These are phyloP conservation scores for Mitragyna speciosa DNA, from an alignment of 257 asterid species.

Conservation along the genomic window DNA sequence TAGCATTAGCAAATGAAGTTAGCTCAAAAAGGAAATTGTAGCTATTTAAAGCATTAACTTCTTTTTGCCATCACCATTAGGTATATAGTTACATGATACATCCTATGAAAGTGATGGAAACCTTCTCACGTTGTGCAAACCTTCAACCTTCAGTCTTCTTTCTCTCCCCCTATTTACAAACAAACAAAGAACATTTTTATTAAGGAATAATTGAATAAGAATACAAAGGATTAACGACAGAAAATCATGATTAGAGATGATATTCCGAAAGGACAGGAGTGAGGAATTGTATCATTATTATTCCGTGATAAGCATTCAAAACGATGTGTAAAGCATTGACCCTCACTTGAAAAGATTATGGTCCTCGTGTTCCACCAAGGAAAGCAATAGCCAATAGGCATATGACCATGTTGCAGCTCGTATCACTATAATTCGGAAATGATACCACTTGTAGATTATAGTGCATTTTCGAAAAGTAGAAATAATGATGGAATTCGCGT, in stretches of 20 bases:
- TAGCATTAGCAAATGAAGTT: too few relatives aligned
- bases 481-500: background rate
- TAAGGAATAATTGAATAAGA: too few relatives aligned
- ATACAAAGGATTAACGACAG: background rate
- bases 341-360: background rate
- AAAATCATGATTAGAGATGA: background rate
- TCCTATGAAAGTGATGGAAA: too few relatives aligned
- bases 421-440: constrained; percentile 15
- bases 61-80: too few relatives aligned
- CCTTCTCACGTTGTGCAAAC: too few relatives aligned
- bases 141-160: too few relatives aligned
- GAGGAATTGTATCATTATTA: too few relatives aligned
- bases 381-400: background rate
- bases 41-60: too few relatives aligned
- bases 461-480: background rate
- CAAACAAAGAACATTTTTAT: background rate
- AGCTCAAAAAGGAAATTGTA: too few relatives aligned
- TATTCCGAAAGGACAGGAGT: background rate
- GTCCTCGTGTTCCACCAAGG: background rate
- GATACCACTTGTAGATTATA: constrained; percentile 4
- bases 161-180: background rate
- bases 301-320: too few relatives aligned
- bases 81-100: too few relatives aligned
- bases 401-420: background rate
- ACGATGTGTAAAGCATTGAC: background rate